These are phyloP conservation scores for Ceratocystiopsis brevicomis DNA, from an alignment of 2,329 filamentous ascomycete genomes.

Conservation along the genomic window DNA sequence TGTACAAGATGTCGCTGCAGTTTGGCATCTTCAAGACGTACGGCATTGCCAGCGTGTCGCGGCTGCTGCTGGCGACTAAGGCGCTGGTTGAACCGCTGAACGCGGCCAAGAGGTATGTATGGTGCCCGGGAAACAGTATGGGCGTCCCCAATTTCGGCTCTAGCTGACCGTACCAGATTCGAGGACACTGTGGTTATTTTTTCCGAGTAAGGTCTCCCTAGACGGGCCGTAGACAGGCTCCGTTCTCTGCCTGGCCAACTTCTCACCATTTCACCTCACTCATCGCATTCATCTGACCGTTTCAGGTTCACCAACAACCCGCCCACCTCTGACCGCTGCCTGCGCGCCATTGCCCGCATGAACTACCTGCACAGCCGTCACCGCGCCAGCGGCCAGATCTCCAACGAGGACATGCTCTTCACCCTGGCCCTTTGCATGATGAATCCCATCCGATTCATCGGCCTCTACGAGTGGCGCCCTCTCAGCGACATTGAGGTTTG, in stretches of 20 bases:
- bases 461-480: slow-evolving; percentile 49
- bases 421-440: slow-evolving; percentile 38
- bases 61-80: slow-evolving; percentile 18
- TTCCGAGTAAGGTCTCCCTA: slow-evolving; percentile 13
- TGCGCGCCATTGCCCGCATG: slow-evolving; percentile 19
- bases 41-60: slow-evolving; percentile 19
- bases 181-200: slow-evolving; percentile 23
- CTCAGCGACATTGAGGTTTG: slow-evolving; percentile 49
- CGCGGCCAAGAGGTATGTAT: slow-evolving; percentile 20
- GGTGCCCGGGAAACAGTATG: neutral
- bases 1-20: slow-evolving; percentile 19
- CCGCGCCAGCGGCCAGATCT: slow-evolving; percentile 16
- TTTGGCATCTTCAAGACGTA: slow-evolving; percentile 26
- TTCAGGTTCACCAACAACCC: slow-evolving; percentile 17
- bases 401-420: slow-evolving; percentile 20
- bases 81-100: slow-evolving; percentile 16
- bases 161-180: slow-evolving; percentile 14
- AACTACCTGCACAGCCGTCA: slow-evolving; percentile 21
- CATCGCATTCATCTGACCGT: neutral
- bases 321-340: slow-evolving; percentile 17
- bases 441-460: slow-evolving; percentile 45
- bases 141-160: too few species aligned
- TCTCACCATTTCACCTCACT: neutral
- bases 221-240: slow-evolving; percentile 4
- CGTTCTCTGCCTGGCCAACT: neutral